phyloP scores from a whole-genome alignment of 192 early-diverging fungal species.

The Mortierella hygrophila region DNA sequence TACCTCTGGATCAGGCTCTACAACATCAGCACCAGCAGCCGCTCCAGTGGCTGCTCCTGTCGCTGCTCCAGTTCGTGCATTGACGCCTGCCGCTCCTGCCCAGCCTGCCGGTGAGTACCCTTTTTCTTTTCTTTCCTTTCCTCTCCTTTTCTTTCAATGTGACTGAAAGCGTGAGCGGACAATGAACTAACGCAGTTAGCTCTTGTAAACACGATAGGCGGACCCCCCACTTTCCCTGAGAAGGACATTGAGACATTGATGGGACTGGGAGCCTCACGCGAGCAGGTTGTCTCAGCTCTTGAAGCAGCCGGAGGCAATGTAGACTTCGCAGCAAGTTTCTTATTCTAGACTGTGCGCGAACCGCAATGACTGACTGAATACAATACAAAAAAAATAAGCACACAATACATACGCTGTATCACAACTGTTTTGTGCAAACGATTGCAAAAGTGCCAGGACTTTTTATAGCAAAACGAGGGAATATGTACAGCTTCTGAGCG shows the following conservation, averaged over 20 bases:
- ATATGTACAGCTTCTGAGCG: neutral
- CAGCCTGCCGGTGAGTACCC: slow-evolving; percentile 14
- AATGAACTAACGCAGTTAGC: neutral
- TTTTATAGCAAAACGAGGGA: neutral
- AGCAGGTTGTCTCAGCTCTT: slow-evolving; percentile 84
- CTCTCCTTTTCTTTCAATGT: neutral
- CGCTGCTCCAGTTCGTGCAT: slow-evolving; percentile 13
- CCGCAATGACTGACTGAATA: neutral
- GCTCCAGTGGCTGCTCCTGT: slow-evolving; percentile 41
- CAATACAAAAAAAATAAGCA: neutral
- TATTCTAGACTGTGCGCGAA: slow-evolving; percentile 68
- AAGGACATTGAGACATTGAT: slow-evolving; percentile 77
- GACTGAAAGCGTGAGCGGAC: neutral
- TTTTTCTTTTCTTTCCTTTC: neutral
- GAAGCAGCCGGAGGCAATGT: slow-evolving; percentile 86
- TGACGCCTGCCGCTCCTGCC: neutral
- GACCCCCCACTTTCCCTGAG: slow-evolving; percentile 66
- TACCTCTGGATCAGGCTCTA: slow-evolving; percentile 1
- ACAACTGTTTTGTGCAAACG: neutral
- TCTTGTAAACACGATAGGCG: neutral
- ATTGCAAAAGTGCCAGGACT: neutral
- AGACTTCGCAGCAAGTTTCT: slow-evolving; percentile 87
- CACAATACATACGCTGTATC: neutral
- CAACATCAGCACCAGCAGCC: slow-evolving; percentile 32
- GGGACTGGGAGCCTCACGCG: slow-evolving; percentile 82